A percentile compares a stretch with the other conserved stretches of the same genome.
These are phyloP conservation scores for Dacryopinax primogenitus DNA, from an alignment of 768 basidiomycete genomes.

Conservation along the genomic window DNA sequence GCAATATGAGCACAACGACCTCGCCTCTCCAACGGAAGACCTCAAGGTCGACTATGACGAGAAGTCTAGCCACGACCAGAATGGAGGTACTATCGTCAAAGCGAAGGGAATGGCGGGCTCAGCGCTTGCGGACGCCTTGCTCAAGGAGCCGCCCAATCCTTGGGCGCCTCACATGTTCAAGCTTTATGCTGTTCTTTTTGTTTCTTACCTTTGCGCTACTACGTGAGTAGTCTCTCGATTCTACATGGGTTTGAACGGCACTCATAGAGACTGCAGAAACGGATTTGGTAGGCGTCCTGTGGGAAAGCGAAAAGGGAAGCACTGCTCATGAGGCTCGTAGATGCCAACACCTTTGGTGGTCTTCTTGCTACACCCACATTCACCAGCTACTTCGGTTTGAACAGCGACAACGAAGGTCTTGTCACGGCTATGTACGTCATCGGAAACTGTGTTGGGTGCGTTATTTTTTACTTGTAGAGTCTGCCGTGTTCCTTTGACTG, in stretches of 20 bases:
- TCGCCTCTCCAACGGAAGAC: background rate
- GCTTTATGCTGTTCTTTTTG: constrained; percentile 19
- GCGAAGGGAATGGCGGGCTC: background rate
- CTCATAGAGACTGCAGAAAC: background rate
- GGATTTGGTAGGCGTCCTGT: background rate
- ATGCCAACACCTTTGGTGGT: constrained; percentile 25
- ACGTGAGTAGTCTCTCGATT: constrained; percentile 1
- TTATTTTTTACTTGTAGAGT: background rate
- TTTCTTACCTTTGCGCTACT: constrained; percentile 23
- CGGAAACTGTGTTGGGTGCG: constrained; percentile 12
- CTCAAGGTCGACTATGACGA: background rate
- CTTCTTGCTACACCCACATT: constrained; percentile 23
- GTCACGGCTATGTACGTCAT: constrained; percentile 24
- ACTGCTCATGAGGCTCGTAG: constrained; percentile 16
- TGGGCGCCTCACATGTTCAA: constrained; percentile 10
- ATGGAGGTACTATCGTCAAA: background rate
- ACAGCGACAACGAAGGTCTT: constrained; percentile 21
- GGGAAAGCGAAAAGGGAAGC: background rate
- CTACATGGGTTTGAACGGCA: background rate
- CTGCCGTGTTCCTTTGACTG: background rate
- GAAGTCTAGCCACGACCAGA: background rate
- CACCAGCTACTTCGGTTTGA: constrained; percentile 21
- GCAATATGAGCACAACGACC: background rate
- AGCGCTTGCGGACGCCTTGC: constrained; percentile 13
- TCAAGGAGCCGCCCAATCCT: constrained; percentile 13